A percentile compares a stretch with the other conserved stretches of the same genome.
Evolutionary conservation across 2,329 filamentous ascomycete genomes (phyloP).

Genomic region (Colletotrichum eremochloae): DNA sequence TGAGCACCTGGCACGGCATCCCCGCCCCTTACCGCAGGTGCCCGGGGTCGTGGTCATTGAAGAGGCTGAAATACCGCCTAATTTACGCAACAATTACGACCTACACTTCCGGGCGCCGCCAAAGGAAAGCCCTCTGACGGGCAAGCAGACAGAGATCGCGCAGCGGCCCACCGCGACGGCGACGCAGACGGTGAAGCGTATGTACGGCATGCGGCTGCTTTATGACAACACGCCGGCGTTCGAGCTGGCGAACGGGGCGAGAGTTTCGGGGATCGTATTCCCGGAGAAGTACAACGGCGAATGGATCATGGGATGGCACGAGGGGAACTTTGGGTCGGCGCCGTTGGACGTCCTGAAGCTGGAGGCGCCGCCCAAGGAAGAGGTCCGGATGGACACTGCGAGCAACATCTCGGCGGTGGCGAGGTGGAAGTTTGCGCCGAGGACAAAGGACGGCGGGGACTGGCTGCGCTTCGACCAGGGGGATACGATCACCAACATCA

Average conservation of each 20-base stretch:
- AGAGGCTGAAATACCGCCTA: slow-evolving; percentile 54
- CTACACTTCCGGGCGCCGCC: slow-evolving; percentile 61
- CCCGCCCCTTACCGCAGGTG: slow-evolving; percentile 65
- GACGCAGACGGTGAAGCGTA: slow-evolving; percentile 61
- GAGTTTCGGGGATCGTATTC: slow-evolving; percentile 65
- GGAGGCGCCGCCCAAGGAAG: slow-evolving; percentile 59
- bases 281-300: slow-evolving; percentile 66
- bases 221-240: slow-evolving; percentile 60
- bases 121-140: slow-evolving; percentile 56
- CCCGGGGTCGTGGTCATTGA: slow-evolving; percentile 64
- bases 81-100: slow-evolving; percentile 65
- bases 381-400: slow-evolving; percentile 61
- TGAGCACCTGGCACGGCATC: slow-evolving; percentile 65
- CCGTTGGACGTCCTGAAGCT: slow-evolving; percentile 63
- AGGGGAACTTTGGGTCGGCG: slow-evolving; percentile 64
- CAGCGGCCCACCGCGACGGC: slow-evolving; percentile 60
- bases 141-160: slow-evolving; percentile 56
- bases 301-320: slow-evolving; percentile 71
- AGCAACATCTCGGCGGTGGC: slow-evolving; percentile 63
- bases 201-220: slow-evolving; percentile 61
- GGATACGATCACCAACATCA: slow-evolving; percentile 75
- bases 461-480: slow-evolving; percentile 76
- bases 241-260: slow-evolving; percentile 63
- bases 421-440: slow-evolving; percentile 67
- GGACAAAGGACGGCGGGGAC: slow-evolving; percentile 55